A percentile compares a stretch with the other conserved stretches of the same genome.
Evolutionary conservation across 257 asterid genomes (phyloP).

Genomic region (Schizonepeta tenuifolia): DNA sequence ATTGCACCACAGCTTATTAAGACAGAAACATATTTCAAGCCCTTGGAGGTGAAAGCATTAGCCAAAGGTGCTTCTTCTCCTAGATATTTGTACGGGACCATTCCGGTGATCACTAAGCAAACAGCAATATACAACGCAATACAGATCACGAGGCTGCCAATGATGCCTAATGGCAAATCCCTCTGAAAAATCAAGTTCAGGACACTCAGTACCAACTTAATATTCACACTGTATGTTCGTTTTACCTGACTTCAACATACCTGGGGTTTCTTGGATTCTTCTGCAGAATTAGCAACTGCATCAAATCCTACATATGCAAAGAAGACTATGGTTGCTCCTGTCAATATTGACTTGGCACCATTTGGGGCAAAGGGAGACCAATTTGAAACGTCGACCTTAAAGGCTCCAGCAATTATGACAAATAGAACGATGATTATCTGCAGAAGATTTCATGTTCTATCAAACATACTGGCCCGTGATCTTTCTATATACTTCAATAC

Average conservation of each 20-base stretch:
- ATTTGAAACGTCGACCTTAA: constrained; percentile 81
- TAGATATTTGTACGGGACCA: constrained; percentile 81
- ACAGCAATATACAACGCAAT: constrained; percentile 73
- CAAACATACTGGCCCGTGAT: constrained; percentile 36
- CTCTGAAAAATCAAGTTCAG: constrained; percentile 56
- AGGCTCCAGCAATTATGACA: constrained; percentile 76
- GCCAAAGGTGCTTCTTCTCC: constrained; percentile 96
- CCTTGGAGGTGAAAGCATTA: constrained; percentile 81
- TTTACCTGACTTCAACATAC: constrained; percentile 42
- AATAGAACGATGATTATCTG: constrained; percentile 85
- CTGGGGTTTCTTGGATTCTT: constrained; percentile 96
- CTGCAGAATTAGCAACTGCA: constrained; percentile 99
- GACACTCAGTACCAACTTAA: constrained; percentile 4
- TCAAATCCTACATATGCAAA: constrained; percentile 98
- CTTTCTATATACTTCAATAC: background rate
- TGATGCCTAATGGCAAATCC: constrained; percentile 92
- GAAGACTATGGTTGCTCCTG: constrained; percentile 96
- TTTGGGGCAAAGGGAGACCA: constrained; percentile 94
- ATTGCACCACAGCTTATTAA: constrained; percentile 94
- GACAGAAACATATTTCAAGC: constrained; percentile 77
- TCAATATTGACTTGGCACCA: constrained; percentile 68
- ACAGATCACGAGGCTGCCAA: constrained; percentile 87
- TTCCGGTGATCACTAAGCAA: constrained; percentile 94
- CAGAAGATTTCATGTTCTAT: constrained; percentile 36
- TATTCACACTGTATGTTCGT: constrained; percentile 23